Percentiles rank a stretch among this genome's conserved stretches.
Conservation (phyloP, 768 basidiomycete species). For the Russula vinacea region DNA sequence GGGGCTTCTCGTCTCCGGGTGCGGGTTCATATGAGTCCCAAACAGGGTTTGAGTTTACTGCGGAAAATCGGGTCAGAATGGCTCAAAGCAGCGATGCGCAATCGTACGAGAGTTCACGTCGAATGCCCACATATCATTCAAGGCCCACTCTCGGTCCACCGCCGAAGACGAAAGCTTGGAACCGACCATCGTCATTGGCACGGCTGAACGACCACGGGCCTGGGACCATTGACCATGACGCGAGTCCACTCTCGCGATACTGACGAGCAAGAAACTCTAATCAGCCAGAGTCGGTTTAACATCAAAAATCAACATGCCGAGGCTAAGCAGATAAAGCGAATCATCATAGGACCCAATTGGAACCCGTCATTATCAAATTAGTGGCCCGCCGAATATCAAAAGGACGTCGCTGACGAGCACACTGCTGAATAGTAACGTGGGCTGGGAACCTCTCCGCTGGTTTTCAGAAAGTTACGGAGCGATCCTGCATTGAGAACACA, state of each 20-base stretch:
- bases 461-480: constrained; percentile 82
- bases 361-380: constrained; percentile 59
- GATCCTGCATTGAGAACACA: constrained; percentile 75
- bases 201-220: constrained; percentile 88
- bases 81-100: constrained; percentile 10
- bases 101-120: constrained; percentile 68
- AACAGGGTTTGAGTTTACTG: constrained; percentile 73
- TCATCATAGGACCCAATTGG: constrained; percentile 74
- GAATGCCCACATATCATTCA: constrained; percentile 94
- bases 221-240: constrained; percentile 72
- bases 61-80: constrained; percentile 36
- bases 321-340: constrained; percentile 87
- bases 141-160: constrained; percentile 92
- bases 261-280: constrained; percentile 36
- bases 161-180: constrained; percentile 93
- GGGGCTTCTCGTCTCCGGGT: constrained; percentile 56
- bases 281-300: background rate
- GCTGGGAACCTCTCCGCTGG: constrained; percentile 81
- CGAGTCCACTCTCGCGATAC: constrained; percentile 94
- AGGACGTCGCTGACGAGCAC: constrained; percentile 93
- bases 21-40: constrained; percentile 79
- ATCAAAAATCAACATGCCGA: constrained; percentile 56
- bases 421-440: constrained; percentile 89
- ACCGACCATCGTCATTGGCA: constrained; percentile 85
- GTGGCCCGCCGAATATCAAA: constrained; percentile 97